Base-by-base conservation (phyloP, 257 asterid species). In the Salvia miltiorrhiza region DNA sequence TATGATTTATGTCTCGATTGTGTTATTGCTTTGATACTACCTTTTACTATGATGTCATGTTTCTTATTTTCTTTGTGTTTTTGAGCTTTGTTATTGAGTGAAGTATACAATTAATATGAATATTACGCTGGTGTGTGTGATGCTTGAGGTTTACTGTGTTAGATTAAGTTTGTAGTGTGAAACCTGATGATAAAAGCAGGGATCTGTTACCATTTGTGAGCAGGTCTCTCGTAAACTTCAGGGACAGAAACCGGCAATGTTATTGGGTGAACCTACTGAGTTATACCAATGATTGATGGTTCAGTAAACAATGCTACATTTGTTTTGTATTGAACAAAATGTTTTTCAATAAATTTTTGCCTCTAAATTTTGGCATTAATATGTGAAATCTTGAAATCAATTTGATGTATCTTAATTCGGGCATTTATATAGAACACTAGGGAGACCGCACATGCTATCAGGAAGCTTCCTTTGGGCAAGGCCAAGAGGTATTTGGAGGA, bases 381-480 rank as follows among this genome's bases (percentile, higher is more conserved):
- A n/a, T n/a, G n/a, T 28, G 53, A 37, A 37, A 13, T 19, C 9
- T 23, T 17, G 20, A 26, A 2, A 24, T 14, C 3, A 10, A 19
- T n/a, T 9, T 1, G 58, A 52, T 6, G 3, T 9, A 21, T 9
- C 21, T n/a, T 21, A 7, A 13, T 50, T 61, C 10, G 8, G 4
- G 5, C 5, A 10, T 65, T 32, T 52, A 24, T 63, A 2, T 40
- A 81, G 88, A 84, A 84, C 71, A 87, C 95, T 1, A 84, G 95
- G 79, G 95, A 87, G 74, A 85, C 91, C 0, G 95, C 91, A 1
- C 95, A 87, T 17, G 95, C 95, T 11, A 70, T 87, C 19, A 76
- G 95, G 74, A 87, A 81, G 82, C 73, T 87, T n/a, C n/a, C n/a
- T n/a, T n/a, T n/a, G n/a, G n/a, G n/a, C n/a, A n/a, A n/a, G n/a